Percentiles rank a stretch among this genome's conserved stretches.
phyloP scores from a whole-genome alignment of 306 rosid genomes.

The Vigna hirtella region DNA sequence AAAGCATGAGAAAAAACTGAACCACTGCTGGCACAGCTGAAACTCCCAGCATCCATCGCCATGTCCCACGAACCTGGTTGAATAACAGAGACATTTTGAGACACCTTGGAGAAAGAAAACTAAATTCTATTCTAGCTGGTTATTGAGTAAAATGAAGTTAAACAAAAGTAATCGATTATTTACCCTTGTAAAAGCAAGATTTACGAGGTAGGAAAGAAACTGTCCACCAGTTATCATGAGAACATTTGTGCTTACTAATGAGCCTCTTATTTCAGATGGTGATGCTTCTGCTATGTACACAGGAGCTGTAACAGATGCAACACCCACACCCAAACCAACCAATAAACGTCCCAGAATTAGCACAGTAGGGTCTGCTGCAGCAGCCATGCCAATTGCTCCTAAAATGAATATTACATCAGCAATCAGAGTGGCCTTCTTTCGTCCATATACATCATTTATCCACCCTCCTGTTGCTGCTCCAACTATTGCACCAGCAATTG shows the following conservation, averaged over 20 bases:
- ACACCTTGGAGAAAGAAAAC: too few relatives aligned
- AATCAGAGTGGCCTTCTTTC: slow-evolving; percentile 79
- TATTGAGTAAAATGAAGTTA: too few relatives aligned
- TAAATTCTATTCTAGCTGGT: not conserved
- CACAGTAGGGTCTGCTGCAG: slow-evolving; percentile 70
- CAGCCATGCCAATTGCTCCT: slow-evolving; percentile 81
- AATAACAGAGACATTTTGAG: not conserved
- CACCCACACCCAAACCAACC: slow-evolving; percentile 76
- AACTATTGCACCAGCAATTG: slow-evolving; percentile 79
- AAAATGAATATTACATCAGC: slow-evolving; percentile 71
- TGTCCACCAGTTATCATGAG: slow-evolving; percentile 93
- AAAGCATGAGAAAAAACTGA: slow-evolving; percentile 83
- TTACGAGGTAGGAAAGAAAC: slow-evolving; percentile 75
- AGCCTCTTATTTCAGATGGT: slow-evolving; percentile 91
- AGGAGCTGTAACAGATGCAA: slow-evolving; percentile 91
- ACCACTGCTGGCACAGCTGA: slow-evolving; percentile 80
- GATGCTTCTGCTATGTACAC: slow-evolving; percentile 92
- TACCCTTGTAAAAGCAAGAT: slow-evolving; percentile 78
- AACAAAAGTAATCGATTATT: not conserved
- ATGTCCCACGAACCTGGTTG: slow-evolving; percentile 81
- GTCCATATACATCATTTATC: slow-evolving; percentile 78
- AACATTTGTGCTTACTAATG: slow-evolving; percentile 75
- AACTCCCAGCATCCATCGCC: slow-evolving; percentile 98
- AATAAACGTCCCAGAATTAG: slow-evolving; percentile 81
- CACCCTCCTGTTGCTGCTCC: slow-evolving; percentile 92